phyloP scores from a whole-genome alignment of 352 stramenopile species.

The Pythium catenulatum region DNA sequence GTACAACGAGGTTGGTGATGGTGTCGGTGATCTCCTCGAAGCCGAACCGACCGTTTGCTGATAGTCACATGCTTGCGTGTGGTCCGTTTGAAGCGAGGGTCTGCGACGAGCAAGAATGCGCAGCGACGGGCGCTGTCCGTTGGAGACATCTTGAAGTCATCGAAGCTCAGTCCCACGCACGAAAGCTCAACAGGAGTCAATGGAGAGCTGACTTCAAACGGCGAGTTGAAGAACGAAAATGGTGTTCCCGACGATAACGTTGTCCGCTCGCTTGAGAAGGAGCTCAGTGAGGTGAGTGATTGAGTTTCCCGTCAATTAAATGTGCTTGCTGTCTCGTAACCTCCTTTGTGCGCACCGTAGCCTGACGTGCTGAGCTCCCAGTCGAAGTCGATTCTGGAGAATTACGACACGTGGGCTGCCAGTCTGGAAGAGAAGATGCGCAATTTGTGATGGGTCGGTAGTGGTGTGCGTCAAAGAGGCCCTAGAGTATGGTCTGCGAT shows the following conservation, averaged over 20 bases:
- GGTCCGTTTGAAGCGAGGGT: conserved; percentile 26
- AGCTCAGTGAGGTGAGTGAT: conserved; percentile 53
- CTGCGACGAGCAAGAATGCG: not conserved
- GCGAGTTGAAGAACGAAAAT: conserved; percentile 13
- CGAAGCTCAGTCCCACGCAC: conserved; percentile 60
- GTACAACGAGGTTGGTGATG: conserved; percentile 64
- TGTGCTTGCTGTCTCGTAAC: too few relatives aligned
- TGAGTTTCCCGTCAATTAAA: too few relatives aligned
- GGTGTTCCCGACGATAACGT: conserved; percentile 60
- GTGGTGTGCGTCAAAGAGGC: too few relatives aligned
- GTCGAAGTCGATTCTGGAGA: conserved; percentile 69
- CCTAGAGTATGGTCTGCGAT: too few relatives aligned
- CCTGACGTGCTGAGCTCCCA: conserved; percentile 11
- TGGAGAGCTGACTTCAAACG: too few relatives aligned
- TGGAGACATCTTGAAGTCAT: conserved; percentile 72
- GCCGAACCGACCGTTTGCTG: conserved; percentile 37
- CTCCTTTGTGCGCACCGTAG: too few relatives aligned
- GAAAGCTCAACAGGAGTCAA: too few relatives aligned
- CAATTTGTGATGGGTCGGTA: conserved; percentile 59
- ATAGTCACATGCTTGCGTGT: conserved; percentile 31
- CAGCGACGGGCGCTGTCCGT: conserved; percentile 56
- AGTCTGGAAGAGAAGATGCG: conserved; percentile 77
- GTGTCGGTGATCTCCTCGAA: conserved; percentile 8
- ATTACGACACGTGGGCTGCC: conserved; percentile 76
- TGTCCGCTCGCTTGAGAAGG: conserved; percentile 21